Conservation (phyloP, 2,329 filamentous ascomycete species). For the Fusarium anguioides region DNA sequence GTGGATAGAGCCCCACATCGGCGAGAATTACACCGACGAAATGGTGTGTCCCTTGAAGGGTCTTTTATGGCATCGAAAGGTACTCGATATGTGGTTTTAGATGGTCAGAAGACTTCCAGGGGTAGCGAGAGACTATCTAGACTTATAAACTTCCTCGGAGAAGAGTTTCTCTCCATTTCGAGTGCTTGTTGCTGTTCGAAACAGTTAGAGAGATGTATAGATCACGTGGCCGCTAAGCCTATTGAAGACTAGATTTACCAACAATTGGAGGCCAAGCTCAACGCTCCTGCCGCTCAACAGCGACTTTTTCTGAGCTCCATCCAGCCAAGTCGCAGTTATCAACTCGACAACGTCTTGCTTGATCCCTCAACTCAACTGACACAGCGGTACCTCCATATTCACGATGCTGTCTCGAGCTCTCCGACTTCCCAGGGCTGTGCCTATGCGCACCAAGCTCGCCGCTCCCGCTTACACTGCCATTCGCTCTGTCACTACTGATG, state of each 20-base stretch:
- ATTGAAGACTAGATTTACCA: slow-evolving; percentile 50
- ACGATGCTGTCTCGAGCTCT: slow-evolving; percentile 79
- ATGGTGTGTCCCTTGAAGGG: slow-evolving; percentile 13
- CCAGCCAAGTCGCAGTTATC: slow-evolving; percentile 48
- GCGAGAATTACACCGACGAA: slow-evolving; percentile 34
- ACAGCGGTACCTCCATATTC: slow-evolving; percentile 49
- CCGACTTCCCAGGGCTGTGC: slow-evolving; percentile 68
- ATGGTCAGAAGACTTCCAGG: neutral
- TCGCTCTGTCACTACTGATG: slow-evolving; percentile 92
- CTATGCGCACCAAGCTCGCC: slow-evolving; percentile 64
- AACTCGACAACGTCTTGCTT: slow-evolving; percentile 47
- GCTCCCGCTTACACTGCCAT: slow-evolving; percentile 61
- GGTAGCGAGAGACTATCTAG: rapidly evolving
- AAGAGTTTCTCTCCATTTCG: neutral
- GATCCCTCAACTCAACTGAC: slow-evolving; percentile 44
- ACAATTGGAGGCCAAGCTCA: slow-evolving; percentile 53
- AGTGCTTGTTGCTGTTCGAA: neutral
- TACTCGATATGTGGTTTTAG: neutral
- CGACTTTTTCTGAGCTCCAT: slow-evolving; percentile 58
- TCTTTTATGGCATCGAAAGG: neutral
- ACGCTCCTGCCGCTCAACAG: slow-evolving; percentile 54
- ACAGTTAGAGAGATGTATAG: neutral
- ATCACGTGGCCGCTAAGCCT: slow-evolving; percentile 44
- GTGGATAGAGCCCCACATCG: slow-evolving; percentile 33
- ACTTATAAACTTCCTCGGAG: neutral